Evolutionary conservation across 176 grass and related monocot genomes (phyloP).

Genomic region (Carex scoparia): DNA sequence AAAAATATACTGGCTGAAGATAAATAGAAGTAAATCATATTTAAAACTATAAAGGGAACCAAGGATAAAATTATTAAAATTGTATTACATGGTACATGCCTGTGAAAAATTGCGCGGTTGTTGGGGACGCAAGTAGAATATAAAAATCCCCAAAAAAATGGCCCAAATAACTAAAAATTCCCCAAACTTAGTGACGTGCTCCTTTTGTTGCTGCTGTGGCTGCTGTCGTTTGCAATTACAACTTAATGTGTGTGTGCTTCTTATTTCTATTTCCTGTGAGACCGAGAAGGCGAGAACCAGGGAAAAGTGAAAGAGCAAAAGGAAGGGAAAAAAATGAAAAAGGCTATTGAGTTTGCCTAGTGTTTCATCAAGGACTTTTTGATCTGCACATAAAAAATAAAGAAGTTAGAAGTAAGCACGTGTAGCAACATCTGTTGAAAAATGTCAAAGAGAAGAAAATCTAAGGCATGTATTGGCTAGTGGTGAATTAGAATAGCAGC

Average conservation of each 20-base stretch:
- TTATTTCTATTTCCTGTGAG: neutral
- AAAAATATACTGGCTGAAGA: neutral
- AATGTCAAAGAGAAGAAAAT: neutral
- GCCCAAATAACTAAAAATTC: neutral
- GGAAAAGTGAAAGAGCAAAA: neutral
- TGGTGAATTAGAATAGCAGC: neutral
- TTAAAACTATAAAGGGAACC: neutral
- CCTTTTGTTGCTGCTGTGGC: neutral
- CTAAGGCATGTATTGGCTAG: neutral
- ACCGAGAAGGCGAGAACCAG: neutral
- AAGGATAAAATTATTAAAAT: neutral
- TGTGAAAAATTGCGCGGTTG: neutral
- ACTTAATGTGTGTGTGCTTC: neutral
- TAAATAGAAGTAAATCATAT: neutral
- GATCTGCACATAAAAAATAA: conserved; percentile 18
- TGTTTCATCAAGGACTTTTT: conserved; percentile 18
- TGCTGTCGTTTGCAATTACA: neutral
- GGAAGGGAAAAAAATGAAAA: neutral
- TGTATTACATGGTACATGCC: neutral
- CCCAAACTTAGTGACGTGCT: neutral
- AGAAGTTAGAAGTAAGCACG: neutral
- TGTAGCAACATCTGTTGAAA: neutral
- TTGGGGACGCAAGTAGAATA: neutral
- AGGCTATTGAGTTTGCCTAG: neutral
- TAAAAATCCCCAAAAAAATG: neutral